phyloP scores from a whole-genome alignment of 495 filamentous ascomycete species.

The Penicillium ochrochloron region DNA sequence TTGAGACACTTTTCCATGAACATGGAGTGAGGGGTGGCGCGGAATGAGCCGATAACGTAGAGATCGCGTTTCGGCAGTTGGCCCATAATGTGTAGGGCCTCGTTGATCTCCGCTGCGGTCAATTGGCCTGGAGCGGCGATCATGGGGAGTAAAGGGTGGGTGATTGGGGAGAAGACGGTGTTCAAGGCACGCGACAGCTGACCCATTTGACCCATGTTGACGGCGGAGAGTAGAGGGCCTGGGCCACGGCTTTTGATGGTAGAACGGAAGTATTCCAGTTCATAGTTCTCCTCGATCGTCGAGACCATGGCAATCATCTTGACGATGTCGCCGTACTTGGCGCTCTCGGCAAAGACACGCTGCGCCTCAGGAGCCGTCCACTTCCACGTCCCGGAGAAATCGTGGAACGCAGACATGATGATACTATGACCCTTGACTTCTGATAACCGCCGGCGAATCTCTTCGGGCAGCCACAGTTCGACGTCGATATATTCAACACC shows the following conservation, averaged over 20 bases:
- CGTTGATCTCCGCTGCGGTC: constrained; percentile 82
- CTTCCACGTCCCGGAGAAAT: constrained; percentile 81
- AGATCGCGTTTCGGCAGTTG: constrained; percentile 78
- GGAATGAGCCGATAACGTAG: constrained; percentile 76
- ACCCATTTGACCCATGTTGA: constrained; percentile 85
- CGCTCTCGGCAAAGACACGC: constrained; percentile 67
- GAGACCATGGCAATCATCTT: constrained; percentile 87
- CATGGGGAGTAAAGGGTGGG: constrained; percentile 80
- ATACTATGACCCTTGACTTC: constrained; percentile 73
- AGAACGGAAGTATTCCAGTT: constrained; percentile 85
- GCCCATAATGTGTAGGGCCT: constrained; percentile 75
- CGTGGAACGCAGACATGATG: constrained; percentile 86
- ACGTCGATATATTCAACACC: constrained; percentile 88
- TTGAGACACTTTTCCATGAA: constrained; percentile 91
- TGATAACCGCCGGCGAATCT: constrained; percentile 67
- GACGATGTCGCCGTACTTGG: constrained; percentile 78
- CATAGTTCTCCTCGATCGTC: constrained; percentile 80
- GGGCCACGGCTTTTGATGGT: constrained; percentile 68
- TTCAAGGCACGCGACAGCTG: constrained; percentile 82
- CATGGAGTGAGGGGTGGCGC: constrained; percentile 72
- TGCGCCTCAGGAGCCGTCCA: constrained; percentile 75
- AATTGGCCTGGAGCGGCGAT: constrained; percentile 84
- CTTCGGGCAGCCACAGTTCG: constrained; percentile 81
- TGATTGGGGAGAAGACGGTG: constrained; percentile 83
- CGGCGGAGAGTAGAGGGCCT: constrained; percentile 73